Percentiles rank a stretch among this genome's conserved stretches.
These are phyloP conservation scores for Cucumis sativus DNA, from an alignment of 306 rosid species.

Conservation along the genomic window Cucumber_9930_V3 NC_026661.2:5616001-5616500, in stretches of 20 bases:
- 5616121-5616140: not conserved
- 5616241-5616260: constrained; percentile 31
- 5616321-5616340: not conserved
- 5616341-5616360: not conserved
- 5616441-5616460: not conserved
- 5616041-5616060: not conserved
- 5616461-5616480: not conserved
- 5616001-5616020: not conserved
- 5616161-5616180: constrained; percentile 29
- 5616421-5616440: not conserved
- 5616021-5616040: not conserved
- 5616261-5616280: constrained; percentile 15
- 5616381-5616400: constrained; percentile 26
- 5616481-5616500: not conserved
- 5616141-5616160: constrained; percentile 11
- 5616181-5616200: constrained; percentile 31
- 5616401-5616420: constrained; percentile 29
- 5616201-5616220: constrained; percentile 25
- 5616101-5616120: not conserved
- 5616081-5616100: not conserved
- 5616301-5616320: not conserved
- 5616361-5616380: constrained; percentile 22
- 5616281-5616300: not conserved
- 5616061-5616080: not conserved
- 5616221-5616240: constrained; percentile 34